Conservation (phyloP, 768 basidiomycete species). For the Holtermannia corniformis region DNA sequence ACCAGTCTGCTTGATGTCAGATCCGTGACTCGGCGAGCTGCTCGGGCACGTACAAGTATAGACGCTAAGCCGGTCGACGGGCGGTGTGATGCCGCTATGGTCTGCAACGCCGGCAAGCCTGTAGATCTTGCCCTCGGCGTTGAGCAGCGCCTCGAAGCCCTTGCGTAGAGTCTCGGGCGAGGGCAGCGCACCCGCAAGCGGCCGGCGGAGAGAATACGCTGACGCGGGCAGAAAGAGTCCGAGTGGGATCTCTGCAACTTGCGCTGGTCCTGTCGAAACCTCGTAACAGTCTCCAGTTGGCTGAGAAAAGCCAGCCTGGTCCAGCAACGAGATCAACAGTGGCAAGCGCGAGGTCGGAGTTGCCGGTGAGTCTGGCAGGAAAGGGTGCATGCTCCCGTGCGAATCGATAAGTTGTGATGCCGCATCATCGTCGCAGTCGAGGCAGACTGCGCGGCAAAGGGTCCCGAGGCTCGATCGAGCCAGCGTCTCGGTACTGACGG, state of each 20-base stretch:
- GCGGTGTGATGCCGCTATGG: slow-evolving; percentile 14
- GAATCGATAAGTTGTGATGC: slow-evolving; percentile 8
- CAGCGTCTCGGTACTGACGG: background rate
- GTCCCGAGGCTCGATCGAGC: slow-evolving; percentile 4
- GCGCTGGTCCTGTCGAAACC: background rate
- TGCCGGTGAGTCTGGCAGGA: slow-evolving; percentile 3
- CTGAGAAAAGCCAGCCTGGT: too few species aligned
- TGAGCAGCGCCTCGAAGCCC: slow-evolving; percentile 18
- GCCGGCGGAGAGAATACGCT: slow-evolving; percentile 14
- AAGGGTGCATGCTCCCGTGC: slow-evolving; percentile 3
- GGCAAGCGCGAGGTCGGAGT: slow-evolving; percentile 1
- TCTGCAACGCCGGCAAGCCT: slow-evolving; percentile 8
- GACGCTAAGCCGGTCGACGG: slow-evolving; percentile 16
- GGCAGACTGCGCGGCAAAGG: slow-evolving; percentile 15
- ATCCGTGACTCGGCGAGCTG: background rate
- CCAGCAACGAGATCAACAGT: slow-evolving; percentile 1
- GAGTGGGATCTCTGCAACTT: slow-evolving; percentile 11
- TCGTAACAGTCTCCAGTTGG: background rate
- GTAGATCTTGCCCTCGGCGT: slow-evolving; percentile 23
- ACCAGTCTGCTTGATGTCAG: slow-evolving; percentile 19
- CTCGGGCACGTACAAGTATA: slow-evolving; percentile 14
- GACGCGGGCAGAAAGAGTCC: slow-evolving; percentile 15
- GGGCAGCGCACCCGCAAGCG: slow-evolving; percentile 18
- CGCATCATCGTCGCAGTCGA: slow-evolving; percentile 10
- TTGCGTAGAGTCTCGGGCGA: slow-evolving; percentile 13